phyloP scores from a whole-genome alignment of 192 early-diverging fungal species.

The Neocallimastix lanati region DNA sequence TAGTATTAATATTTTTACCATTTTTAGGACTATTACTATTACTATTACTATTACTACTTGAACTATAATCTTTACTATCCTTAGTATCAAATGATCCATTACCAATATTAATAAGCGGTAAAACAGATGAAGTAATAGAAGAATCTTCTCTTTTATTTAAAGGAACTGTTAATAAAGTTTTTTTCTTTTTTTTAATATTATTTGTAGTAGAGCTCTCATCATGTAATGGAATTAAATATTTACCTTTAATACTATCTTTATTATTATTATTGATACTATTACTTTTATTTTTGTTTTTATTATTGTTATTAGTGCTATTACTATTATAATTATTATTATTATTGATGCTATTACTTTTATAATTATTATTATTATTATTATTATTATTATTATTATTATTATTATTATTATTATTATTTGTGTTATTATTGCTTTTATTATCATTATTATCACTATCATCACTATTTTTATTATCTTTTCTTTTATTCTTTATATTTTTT shows the following conservation, averaged over 20 bases:
- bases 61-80: neutral
- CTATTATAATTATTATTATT: too few species aligned
- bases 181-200: neutral
- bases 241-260: neutral
- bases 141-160: neutral
- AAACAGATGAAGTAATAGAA: neutral
- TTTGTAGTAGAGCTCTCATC: neutral
- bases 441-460: neutral
- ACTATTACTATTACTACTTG: neutral
- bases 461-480: neutral
- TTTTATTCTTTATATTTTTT: neutral
- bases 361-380: too few species aligned
- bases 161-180: neutral
- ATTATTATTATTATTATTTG: neutral
- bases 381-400: too few species aligned
- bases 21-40: neutral
- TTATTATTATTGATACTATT: neutral
- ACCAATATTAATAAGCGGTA: neutral
- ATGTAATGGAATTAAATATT: neutral
- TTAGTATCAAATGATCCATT: neutral
- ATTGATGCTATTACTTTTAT: too few species aligned
- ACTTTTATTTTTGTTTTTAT: too few species aligned
- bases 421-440: neutral
- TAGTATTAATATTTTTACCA: neutral
- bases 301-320: too few species aligned